Evolutionary conservation across 192 early-diverging fungal species (phyloP).

Genomic region (Coemansia guatemalensis): DNA sequence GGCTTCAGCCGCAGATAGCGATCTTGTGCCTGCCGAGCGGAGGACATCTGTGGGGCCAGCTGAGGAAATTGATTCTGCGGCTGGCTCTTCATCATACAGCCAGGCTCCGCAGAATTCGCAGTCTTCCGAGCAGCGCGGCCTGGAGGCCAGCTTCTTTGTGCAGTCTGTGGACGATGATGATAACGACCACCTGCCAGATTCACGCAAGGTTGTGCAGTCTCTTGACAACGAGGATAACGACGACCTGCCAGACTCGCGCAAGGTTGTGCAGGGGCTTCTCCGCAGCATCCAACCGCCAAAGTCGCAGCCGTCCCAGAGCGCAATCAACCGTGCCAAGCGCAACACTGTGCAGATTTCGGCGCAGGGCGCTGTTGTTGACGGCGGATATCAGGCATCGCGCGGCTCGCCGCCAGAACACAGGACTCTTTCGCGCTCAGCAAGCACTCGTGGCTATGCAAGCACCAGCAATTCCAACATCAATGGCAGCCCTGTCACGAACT

Average conservation of each 20-base stretch:
- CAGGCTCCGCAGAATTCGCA: background rate
- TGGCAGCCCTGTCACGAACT: background rate
- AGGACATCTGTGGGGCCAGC: background rate
- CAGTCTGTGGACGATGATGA: background rate
- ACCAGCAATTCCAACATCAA: constrained; percentile 1
- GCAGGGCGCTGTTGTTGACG: constrained; percentile 18
- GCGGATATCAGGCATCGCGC: constrained; percentile 9
- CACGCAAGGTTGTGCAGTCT: too few relatives aligned
- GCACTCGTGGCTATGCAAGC: constrained; percentile 12
- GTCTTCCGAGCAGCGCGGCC: background rate
- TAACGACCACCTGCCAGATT: too few relatives aligned
- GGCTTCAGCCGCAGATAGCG: background rate
- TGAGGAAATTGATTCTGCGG: background rate
- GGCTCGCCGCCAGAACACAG: constrained; percentile 10
- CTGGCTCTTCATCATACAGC: too few relatives aligned
- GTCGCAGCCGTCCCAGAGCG: constrained; percentile 41
- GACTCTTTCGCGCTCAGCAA: constrained; percentile 15
- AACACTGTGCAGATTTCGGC: constrained; percentile 46
- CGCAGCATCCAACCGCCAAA: constrained; percentile 48
- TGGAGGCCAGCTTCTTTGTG: background rate
- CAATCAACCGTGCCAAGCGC: constrained; percentile 48
- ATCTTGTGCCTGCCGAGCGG: constrained; percentile 2
- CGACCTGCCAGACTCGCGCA: constrained; percentile 45
- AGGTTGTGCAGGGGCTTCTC: constrained; percentile 45
- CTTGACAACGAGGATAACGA: background rate